Evolutionary conservation across 495 filamentous ascomycete genomes (phyloP).

Genomic region (Monascus purpureus): DNA sequence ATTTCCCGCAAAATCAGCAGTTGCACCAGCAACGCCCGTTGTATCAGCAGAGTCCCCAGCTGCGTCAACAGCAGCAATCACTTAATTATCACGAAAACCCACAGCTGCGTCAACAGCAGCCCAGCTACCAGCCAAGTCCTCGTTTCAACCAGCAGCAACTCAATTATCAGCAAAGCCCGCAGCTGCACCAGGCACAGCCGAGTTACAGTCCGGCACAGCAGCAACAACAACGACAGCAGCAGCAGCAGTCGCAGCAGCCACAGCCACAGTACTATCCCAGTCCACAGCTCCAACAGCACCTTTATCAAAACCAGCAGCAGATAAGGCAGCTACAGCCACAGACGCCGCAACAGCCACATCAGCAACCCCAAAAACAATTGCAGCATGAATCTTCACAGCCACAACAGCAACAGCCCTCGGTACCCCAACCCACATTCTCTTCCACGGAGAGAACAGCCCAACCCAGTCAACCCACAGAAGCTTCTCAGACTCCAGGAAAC

Average conservation of each 20-base stretch:
- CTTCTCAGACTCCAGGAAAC: background rate
- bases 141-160: constrained; percentile 1
- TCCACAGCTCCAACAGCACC: constrained; percentile 8
- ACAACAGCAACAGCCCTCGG: constrained; percentile 10
- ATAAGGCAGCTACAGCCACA: constrained; percentile 9
- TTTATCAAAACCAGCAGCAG: constrained; percentile 8
- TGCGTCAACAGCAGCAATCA: constrained; percentile 15
- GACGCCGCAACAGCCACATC: constrained; percentile 9
- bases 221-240: constrained; percentile 14
- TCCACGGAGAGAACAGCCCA: background rate
- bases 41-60: constrained; percentile 1
- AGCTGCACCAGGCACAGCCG: constrained; percentile 15
- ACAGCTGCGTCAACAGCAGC: constrained; percentile 15
- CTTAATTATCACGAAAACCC: too few species aligned
- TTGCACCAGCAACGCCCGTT: background rate
- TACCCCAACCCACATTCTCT: constrained; percentile 2
- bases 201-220: too few species aligned
- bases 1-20: constrained; percentile 3
- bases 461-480: background rate
- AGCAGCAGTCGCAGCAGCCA: constrained; percentile 12
- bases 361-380: constrained; percentile 8
- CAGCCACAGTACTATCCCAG: constrained; percentile 9
- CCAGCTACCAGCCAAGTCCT: constrained; percentile 2
- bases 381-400: constrained; percentile 10
- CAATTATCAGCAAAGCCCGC: constrained; percentile 14